Evolutionary conservation across 23 red algal genomes (phyloP).

Genomic region (Gracilaria caudata): DNA sequence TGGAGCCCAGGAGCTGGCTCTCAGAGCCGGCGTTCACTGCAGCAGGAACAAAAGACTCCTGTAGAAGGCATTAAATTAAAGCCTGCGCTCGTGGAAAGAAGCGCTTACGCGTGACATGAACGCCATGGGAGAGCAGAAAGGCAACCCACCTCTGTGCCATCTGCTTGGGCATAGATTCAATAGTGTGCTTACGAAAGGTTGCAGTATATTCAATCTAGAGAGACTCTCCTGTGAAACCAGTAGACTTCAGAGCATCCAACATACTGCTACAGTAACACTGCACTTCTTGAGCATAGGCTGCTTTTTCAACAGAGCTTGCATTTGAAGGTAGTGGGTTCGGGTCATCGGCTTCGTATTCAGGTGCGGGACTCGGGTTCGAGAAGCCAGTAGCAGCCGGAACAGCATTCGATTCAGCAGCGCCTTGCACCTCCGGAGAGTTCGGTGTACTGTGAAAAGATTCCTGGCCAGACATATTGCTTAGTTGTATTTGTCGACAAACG

Average conservation of each 20-base stretch:
- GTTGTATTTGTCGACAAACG: conserved; percentile 20
- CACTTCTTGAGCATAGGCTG: neutral
- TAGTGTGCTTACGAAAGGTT: conserved; percentile 16
- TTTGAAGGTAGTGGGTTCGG: neutral
- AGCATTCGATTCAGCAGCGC: neutral
- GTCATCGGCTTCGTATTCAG: conserved; percentile 11
- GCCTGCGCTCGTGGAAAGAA: conserved; percentile 4
- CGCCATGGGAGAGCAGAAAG: neutral
- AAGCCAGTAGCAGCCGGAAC: neutral
- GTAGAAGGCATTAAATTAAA: conserved; percentile 5
- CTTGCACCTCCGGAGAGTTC: neutral
- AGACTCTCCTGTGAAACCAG: neutral
- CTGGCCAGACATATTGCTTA: conserved; percentile 2
- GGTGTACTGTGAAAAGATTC: neutral
- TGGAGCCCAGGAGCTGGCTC: neutral
- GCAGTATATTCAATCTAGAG: conserved; percentile 13
- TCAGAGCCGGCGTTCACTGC: neutral
- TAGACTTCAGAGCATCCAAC: neutral
- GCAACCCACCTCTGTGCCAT: conserved; percentile 13
- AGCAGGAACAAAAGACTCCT: neutral
- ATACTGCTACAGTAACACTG: neutral
- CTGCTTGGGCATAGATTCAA: conserved; percentile 11
- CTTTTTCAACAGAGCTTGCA: neutral
- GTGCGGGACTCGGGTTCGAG: neutral
- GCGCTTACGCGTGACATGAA: neutral